Evolutionary conservation across 169 alveolate species (phyloP).

Genomic region (Plasmodium berghei): DNA sequence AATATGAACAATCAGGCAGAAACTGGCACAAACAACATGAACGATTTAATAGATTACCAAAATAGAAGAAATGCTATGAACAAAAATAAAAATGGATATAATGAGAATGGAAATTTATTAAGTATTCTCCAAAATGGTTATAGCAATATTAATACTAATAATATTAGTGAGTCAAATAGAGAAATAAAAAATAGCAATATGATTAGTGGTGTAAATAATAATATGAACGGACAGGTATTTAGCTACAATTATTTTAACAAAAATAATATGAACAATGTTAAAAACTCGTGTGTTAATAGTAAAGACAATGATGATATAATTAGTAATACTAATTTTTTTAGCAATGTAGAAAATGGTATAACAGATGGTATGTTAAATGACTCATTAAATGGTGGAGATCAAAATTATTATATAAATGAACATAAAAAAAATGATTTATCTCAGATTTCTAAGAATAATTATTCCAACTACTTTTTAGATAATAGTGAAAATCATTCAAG

Average conservation of each 20-base stretch:
- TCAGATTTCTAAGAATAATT: not conserved
- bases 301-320: not conserved
- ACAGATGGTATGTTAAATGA: not conserved
- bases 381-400: not conserved
- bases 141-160: not conserved
- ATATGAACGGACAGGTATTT: not conserved
- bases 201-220: not conserved
- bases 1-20: constrained; percentile 11
- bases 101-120: constrained; percentile 8
- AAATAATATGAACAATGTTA: constrained; percentile 1
- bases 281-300: not conserved
- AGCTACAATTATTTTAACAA: not conserved
- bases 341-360: not conserved
- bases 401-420: not conserved
- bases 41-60: constrained; percentile 3
- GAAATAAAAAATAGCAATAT: not conserved
- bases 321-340: not conserved
- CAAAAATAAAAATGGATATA: not conserved
- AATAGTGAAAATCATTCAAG: not conserved
- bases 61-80: constrained; percentile 15
- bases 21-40: not conserved
- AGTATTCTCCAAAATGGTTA: not conserved
- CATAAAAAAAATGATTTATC: not conserved
- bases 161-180: not conserved
- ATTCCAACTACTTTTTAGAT: constrained; percentile 5